These are phyloP conservation scores for Aspergillus sp. DNA, from an alignment of 2,329 filamentous ascomycete species.

Conservation along the genomic window DNA sequence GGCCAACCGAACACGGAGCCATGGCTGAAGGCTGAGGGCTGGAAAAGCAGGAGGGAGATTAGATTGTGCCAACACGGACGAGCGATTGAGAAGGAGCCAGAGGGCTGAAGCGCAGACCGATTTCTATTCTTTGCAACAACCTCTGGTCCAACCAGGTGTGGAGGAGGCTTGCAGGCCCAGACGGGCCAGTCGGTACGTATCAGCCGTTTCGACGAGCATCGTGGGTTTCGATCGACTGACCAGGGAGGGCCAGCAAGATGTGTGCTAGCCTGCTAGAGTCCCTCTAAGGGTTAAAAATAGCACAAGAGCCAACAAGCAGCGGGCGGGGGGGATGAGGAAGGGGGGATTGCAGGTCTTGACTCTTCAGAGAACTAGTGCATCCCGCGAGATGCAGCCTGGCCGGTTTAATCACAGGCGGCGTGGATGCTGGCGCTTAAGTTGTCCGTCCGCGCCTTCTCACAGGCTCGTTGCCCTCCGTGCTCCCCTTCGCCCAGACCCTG, in stretches of 20 bases:
- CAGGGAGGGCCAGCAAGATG: constrained; percentile 15
- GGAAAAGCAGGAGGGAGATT: constrained; percentile 17
- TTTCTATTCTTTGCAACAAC: constrained; percentile 35
- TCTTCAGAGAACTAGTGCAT: constrained; percentile 22
- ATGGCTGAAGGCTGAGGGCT: constrained; percentile 27
- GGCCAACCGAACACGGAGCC: constrained; percentile 30
- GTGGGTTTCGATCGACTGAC: constrained; percentile 21
- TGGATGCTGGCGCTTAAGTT: constrained; percentile 32
- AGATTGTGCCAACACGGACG: constrained; percentile 19
- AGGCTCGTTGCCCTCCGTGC: constrained; percentile 11
- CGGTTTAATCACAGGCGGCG: constrained; percentile 36
- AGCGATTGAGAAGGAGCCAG: constrained; percentile 18
- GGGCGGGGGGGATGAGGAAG: constrained; percentile 14
- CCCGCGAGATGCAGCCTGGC: constrained; percentile 28
- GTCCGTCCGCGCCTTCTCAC: constrained; percentile 18
- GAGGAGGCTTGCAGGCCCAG: constrained; percentile 19
- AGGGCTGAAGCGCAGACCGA: constrained; percentile 18
- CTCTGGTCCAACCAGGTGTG: constrained; percentile 20
- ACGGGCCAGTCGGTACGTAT: constrained; percentile 12
- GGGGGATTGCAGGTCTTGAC: not conserved
- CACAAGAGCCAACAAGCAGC: constrained; percentile 15
- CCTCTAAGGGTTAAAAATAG: constrained; percentile 22
- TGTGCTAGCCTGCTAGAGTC: not conserved
- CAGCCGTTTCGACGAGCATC: constrained; percentile 15
- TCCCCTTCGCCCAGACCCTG: constrained; percentile 2